Percentiles rank a stretch among this genome's conserved stretches.
Evolutionary conservation across 163 green algal genomes (phyloP).

Genomic region (Picocystis sp.): DNA sequence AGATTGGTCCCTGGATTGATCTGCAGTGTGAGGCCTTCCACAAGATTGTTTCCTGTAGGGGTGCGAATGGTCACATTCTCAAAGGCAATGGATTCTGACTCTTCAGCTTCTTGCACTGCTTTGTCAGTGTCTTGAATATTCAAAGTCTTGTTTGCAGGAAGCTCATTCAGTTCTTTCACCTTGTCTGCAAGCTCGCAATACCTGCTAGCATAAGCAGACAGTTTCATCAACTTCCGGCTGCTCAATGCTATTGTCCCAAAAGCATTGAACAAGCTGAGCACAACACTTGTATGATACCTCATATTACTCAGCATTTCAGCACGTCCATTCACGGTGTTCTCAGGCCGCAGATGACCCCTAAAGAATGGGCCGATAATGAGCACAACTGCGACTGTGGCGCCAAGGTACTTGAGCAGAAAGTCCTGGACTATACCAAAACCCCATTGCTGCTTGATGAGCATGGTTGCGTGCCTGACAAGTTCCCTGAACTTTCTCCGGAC

Average conservation of each 20-base stretch:
- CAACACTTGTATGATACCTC: constrained; percentile 62
- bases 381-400: constrained; percentile 47
- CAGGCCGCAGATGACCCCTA: constrained; percentile 30
- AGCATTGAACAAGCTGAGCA: constrained; percentile 41
- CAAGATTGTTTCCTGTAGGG: constrained; percentile 35
- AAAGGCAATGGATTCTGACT: constrained; percentile 35
- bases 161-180: background rate
- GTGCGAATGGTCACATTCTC: constrained; percentile 48
- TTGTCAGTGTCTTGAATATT: too few species aligned
- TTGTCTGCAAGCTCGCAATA: constrained; percentile 1
- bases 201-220: constrained; percentile 26
- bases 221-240: constrained; percentile 34
- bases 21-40: constrained; percentile 36
- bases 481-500: constrained; percentile 18
- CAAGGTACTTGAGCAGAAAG: constrained; percentile 69
- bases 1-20: constrained; percentile 45
- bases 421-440: constrained; percentile 48
- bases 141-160: too few species aligned
- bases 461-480: constrained; percentile 19
- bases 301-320: constrained; percentile 58
- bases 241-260: constrained; percentile 38
- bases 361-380: constrained; percentile 72
- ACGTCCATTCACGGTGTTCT: constrained; percentile 25
- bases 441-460: constrained; percentile 31
- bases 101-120: too few species aligned